Conservation (phyloP, 2,329 filamentous ascomycete genomes). For the Sporothrix phasma region DNA sequence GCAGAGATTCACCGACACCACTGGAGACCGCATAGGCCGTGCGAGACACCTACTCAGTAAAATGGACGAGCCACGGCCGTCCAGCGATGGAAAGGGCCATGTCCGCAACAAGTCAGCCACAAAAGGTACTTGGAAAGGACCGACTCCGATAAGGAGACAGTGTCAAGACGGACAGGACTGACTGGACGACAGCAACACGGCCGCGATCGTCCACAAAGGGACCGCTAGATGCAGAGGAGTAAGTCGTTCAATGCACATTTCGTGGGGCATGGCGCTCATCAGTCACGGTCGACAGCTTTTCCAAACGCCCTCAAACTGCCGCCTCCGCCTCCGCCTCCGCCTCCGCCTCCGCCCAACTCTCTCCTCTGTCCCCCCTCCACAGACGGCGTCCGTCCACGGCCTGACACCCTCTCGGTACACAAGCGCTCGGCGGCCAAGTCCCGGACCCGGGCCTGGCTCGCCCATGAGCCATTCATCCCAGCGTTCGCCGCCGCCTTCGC, state of each 20-base stretch:
- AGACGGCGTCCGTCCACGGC: neutral
- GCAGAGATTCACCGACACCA: neutral
- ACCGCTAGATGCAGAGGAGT: slow-evolving; percentile 69
- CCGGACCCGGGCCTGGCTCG: neutral
- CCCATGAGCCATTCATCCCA: slow-evolving; percentile 6
- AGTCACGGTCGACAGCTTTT: slow-evolving; percentile 19
- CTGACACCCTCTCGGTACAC: slow-evolving; percentile 14
- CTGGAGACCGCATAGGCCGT: neutral
- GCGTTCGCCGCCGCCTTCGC: neutral
- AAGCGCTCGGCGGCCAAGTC: slow-evolving; percentile 9
- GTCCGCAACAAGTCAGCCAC: slow-evolving; percentile 30
- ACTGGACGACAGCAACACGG: slow-evolving; percentile 36
- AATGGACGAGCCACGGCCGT: slow-evolving; percentile 19
- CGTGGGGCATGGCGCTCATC: too few relatives aligned
- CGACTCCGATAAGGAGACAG: neutral
- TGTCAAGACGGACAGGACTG: neutral
- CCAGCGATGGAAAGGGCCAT: slow-evolving; percentile 23
- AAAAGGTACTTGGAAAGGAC: slow-evolving; percentile 25
- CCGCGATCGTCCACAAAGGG: slow-evolving; percentile 65
- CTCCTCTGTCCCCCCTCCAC: slow-evolving; percentile 13
- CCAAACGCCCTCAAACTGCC: slow-evolving; percentile 14
- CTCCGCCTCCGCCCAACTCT: slow-evolving; percentile 16
- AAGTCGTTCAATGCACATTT: too few relatives aligned
- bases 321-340: slow-evolving; percentile 18
- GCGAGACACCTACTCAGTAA: too few relatives aligned